These are phyloP conservation scores for Inga laurina DNA, from an alignment of 306 rosid genomes.

Conservation along the genomic window DNA sequence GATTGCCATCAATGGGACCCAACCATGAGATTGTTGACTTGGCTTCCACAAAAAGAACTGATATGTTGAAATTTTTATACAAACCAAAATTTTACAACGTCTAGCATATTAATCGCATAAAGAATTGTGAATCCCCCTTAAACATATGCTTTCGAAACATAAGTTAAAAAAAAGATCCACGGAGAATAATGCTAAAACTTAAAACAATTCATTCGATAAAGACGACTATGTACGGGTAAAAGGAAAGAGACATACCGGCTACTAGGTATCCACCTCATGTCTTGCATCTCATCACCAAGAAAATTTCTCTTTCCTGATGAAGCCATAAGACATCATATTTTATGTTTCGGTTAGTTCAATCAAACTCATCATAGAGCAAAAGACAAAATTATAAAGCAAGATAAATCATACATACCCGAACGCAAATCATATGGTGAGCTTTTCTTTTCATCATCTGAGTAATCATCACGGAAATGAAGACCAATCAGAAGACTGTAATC, in stretches of 20 bases:
- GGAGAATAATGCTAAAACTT: not conserved
- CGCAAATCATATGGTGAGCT: constrained; percentile 24
- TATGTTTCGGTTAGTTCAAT: constrained; percentile 3
- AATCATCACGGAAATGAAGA: constrained; percentile 52
- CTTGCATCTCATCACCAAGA: constrained; percentile 39
- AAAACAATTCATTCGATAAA: constrained; percentile 17
- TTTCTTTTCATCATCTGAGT: constrained; percentile 35
- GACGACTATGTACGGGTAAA: constrained; percentile 15
- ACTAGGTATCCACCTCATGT: constrained; percentile 42
- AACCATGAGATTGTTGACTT: constrained; percentile 17
- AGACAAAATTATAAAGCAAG: constrained; percentile 18
- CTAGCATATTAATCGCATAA: constrained; percentile 15
- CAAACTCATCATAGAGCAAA: constrained; percentile 8
- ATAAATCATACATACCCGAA: constrained; percentile 34
- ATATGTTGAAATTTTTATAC: constrained; percentile 19
- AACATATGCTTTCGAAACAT: not conserved
- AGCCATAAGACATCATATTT: constrained; percentile 25
- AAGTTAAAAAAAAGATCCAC: not conserved
- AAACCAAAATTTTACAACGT: constrained; percentile 6
- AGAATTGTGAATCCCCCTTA: constrained; percentile 2
- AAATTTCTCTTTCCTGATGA: constrained; percentile 42
- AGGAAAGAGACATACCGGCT: constrained; percentile 47
- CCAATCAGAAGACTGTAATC: constrained; percentile 64
- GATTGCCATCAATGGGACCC: constrained; percentile 25
- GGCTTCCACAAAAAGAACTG: constrained; percentile 2